Base-by-base conservation (phyloP, 2,329 filamentous ascomycete genomes). In the Chrysosporium keratinophilum region DNA sequence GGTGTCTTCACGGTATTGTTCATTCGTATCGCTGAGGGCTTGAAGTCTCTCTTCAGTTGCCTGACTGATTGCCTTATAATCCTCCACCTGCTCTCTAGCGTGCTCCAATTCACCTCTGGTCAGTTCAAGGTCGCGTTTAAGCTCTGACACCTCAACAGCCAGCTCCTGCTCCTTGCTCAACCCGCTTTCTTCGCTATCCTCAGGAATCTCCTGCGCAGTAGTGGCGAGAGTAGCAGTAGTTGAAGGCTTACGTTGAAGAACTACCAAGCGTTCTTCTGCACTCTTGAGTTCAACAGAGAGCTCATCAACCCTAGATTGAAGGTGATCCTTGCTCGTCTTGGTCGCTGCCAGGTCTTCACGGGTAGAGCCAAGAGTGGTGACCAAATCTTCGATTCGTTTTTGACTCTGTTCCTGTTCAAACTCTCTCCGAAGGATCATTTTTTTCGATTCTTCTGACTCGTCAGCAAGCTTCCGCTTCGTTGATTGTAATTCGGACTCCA, bases 341-440 rank as follows among this genome's bases (percentile, higher is more conserved):
- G 84, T 82, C 23, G 84, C 83, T 44, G 93, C 82, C 50, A 95
- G 79, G 62, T 96, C 89, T 68, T 97, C 90, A 43, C 91, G 87
- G 49, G 84, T 82, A 57, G 88, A 82, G 60, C 87, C 79, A 40
- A 96, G 75, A 62, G 82, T 91, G 33, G 83, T 77, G 58, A 91
- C 85, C 44, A 98, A 79, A 63, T 97, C 91, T 60, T 98, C 91
- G 57, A 97, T 93, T 50, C 90, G 83, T 69, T 89, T 93, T 67
- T 95, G 88, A 49, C 80, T 83, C 66, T 97, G 88, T 60, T 88
- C 85, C 41, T 85, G 81, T 57, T 98, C 93, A 58, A 87, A 96
- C 64, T 97, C 91, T 63, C 94, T 89, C 54, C 91, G 83, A 49
- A 93, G 75, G 56, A 86, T 78, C 34, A 86, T 74, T 67, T 94